Conservation (phyloP, 305 asterid species). For the Fraxinus baroniana region DNA sequence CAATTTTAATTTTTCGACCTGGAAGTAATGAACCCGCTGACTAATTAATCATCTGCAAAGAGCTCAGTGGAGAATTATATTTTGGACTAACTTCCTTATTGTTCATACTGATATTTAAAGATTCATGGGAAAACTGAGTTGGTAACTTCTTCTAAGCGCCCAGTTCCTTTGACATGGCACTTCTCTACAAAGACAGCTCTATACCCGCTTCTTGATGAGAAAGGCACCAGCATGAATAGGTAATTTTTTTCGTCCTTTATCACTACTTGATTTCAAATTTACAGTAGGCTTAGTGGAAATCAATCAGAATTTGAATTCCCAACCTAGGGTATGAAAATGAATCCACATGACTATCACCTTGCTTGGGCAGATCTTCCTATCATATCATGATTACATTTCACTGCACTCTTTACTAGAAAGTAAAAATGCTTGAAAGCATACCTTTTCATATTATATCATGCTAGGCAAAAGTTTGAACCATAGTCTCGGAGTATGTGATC, state of each 20-base stretch:
- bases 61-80: background rate
- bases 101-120: constrained; percentile 46
- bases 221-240: constrained; percentile 96
- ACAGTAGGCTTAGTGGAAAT: constrained; percentile 14
- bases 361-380: constrained; percentile 12
- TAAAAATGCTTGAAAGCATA: constrained; percentile 9
- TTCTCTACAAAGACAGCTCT: constrained; percentile 81
- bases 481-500: background rate
- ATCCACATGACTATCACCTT: constrained; percentile 5
- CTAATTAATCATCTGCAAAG: constrained; percentile 13
- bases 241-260: constrained; percentile 28
- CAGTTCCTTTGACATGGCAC: constrained; percentile 97
- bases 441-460: background rate
- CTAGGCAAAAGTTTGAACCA: constrained; percentile 5
- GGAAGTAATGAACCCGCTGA: constrained; percentile 10
- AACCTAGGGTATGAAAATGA: constrained; percentile 5
- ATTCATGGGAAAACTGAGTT: constrained; percentile 97
- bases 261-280: constrained; percentile 15
- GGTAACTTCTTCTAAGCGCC: constrained; percentile 90
- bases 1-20: constrained; percentile 8
- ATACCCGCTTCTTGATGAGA: constrained; percentile 85
- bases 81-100: constrained; percentile 18
- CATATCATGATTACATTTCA: constrained; percentile 18
- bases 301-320: background rate
- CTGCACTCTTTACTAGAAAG: constrained; percentile 11